A percentile compares a stretch with the other conserved stretches of the same genome.
These are phyloP conservation scores for Diaporthe sp. DNA, from an alignment of 2,329 filamentous ascomycete genomes.

Conservation along the genomic window DNA sequence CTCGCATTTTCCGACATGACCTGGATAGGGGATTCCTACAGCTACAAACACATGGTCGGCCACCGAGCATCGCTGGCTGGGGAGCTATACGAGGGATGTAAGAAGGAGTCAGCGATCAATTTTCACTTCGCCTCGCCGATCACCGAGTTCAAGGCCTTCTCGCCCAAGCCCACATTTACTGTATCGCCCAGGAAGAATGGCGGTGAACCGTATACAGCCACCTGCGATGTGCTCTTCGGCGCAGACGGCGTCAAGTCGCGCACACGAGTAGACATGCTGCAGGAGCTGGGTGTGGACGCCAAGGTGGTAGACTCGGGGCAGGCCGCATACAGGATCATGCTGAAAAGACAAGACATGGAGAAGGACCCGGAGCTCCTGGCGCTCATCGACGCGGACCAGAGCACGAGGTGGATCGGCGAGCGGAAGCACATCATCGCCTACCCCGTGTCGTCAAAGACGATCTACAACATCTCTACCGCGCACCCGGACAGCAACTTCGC, in stretches of 20 bases:
- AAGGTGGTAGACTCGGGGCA: conserved; percentile 63
- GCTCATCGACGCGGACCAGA: conserved; percentile 69
- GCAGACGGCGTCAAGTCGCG: conserved; percentile 69
- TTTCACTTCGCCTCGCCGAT: conserved; percentile 69
- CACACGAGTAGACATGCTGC: conserved; percentile 58
- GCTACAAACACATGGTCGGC: conserved; percentile 76
- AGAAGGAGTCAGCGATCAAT: conserved; percentile 65
- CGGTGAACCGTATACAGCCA: conserved; percentile 59
- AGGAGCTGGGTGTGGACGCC: conserved; percentile 52
- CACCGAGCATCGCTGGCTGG: conserved; percentile 72
- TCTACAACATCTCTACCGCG: conserved; percentile 76
- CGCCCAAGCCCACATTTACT: conserved; percentile 65
- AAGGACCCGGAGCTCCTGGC: conserved; percentile 65
- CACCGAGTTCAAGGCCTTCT: conserved; percentile 63
- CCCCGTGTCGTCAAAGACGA: conserved; percentile 71
- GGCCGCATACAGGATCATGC: conserved; percentile 68
- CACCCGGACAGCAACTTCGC: conserved; percentile 74
- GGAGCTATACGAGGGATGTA: conserved; percentile 71
- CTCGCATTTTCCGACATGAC: conserved; percentile 71
- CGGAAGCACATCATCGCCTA: conserved; percentile 78
- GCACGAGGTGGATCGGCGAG: conserved; percentile 76
- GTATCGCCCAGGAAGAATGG: conserved; percentile 60
- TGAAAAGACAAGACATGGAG: conserved; percentile 60
- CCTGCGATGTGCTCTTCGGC: conserved; percentile 65
- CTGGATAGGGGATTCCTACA: conserved; percentile 69